phyloP scores from a whole-genome alignment of 441 rosid species.

The Populus hybrid region DNA sequence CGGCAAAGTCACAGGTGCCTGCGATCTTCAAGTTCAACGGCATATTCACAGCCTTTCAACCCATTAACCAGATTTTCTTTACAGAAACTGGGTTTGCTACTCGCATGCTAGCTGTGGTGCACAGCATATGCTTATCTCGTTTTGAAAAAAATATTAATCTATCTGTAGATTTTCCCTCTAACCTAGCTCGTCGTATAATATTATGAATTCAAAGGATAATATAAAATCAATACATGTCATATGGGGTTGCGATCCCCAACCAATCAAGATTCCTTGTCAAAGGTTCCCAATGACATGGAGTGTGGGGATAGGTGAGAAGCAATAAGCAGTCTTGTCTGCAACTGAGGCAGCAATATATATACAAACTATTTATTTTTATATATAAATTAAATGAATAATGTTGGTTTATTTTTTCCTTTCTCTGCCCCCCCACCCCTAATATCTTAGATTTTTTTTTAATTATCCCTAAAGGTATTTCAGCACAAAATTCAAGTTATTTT shows the following conservation, averaged over 20 bases:
- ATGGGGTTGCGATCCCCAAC: slow-evolving; percentile 13
- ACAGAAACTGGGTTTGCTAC: not conserved
- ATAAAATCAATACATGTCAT: slow-evolving; percentile 8
- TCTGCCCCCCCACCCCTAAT: not conserved
- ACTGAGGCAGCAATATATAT: slow-evolving; percentile 6
- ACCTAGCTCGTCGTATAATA: not conserved
- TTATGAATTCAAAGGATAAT: no score
- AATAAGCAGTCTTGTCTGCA: slow-evolving; percentile 17
- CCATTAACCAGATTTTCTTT: not conserved
- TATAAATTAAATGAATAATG: no score
- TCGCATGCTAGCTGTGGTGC: not conserved
- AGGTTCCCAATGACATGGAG: slow-evolving; percentile 17
- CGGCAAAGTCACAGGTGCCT: no score
- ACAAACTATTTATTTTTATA: not conserved
- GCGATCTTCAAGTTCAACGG: no score
- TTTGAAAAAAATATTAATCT: not conserved
- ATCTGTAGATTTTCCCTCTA: not conserved
- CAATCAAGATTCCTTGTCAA: not conserved
- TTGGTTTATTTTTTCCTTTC: not conserved
- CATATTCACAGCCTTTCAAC: not conserved
- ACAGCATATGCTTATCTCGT: not conserved
- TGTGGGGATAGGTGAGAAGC: slow-evolving; percentile 12
- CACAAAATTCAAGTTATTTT: not conserved
- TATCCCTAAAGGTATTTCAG: not conserved
- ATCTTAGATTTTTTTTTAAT: not conserved